Conservation (phyloP, 768 basidiomycete genomes). For the Mycena rebaudengoi region DNA sequence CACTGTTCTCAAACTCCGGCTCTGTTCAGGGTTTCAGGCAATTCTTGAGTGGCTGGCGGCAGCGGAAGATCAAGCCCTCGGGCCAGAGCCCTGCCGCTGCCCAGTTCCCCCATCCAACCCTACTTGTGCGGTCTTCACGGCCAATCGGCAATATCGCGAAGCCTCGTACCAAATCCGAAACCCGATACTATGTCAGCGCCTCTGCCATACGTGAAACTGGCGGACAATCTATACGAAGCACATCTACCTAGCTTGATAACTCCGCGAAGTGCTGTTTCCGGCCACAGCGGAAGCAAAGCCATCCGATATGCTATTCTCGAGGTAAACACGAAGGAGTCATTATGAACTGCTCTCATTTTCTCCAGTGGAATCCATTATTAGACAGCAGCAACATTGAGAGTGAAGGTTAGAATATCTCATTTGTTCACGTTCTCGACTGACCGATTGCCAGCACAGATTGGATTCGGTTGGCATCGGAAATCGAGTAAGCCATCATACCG, state of each 20-base stretch:
- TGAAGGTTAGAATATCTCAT: conserved; percentile 54
- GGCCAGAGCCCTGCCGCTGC: conserved; percentile 31
- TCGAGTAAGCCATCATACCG: conserved; percentile 54
- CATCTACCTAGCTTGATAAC: conserved; percentile 81
- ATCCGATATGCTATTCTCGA: conserved; percentile 89
- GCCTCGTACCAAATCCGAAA: conserved; percentile 43
- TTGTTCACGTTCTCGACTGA: conserved; percentile 9
- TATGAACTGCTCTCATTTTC: conserved; percentile 16
- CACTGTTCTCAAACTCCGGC: conserved; percentile 81
- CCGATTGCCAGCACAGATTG: conserved; percentile 63
- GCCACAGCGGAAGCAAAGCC: conserved; percentile 68
- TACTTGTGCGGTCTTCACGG: conserved; percentile 73
- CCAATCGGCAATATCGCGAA: conserved; percentile 62
- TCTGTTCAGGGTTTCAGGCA: conserved; percentile 83
- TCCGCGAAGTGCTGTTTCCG: conserved; percentile 70
- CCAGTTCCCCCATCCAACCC: conserved; percentile 45
- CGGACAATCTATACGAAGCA: conserved; percentile 76
- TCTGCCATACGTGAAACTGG: conserved; percentile 55
- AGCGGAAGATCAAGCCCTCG: conserved; percentile 67
- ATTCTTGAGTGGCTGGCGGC: conserved; percentile 68
- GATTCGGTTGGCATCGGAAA: conserved; percentile 90
- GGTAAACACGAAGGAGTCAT: conserved; percentile 48
- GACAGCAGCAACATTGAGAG: conserved; percentile 93
- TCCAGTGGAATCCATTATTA: conserved; percentile 84
- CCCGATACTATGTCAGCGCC: conserved; percentile 36